Conservation (phyloP, 768 basidiomycete species). For the Xerocomellus intermedius region DNA sequence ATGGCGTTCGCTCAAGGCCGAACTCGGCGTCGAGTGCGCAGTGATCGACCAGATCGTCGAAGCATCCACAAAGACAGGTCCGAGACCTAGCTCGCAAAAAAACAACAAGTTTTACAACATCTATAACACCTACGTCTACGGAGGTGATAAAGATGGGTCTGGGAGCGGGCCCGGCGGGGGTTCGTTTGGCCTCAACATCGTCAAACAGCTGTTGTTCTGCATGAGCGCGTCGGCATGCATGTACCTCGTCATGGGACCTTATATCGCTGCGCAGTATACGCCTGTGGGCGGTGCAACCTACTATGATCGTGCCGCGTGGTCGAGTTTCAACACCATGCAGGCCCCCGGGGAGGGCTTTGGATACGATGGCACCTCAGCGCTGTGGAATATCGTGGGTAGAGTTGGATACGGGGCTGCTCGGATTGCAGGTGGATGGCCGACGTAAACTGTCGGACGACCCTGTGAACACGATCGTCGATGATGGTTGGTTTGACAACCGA, state of each 20-base stretch:
- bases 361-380: conserved; percentile 53
- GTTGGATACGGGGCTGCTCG: conserved; percentile 75
- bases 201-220: conserved; percentile 53
- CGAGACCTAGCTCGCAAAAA: conserved; percentile 35
- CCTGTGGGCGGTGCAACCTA: conserved; percentile 65
- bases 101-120: conserved; percentile 78
- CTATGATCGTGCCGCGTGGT: conserved; percentile 79
- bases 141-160: conserved; percentile 40
- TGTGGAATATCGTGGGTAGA: conserved; percentile 70
- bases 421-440: conserved; percentile 77
- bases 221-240: conserved; percentile 62
- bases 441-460: conserved; percentile 35
- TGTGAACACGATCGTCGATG: conserved; percentile 5
- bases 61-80: conserved; percentile 35
- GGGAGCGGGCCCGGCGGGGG: conserved; percentile 16
- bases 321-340: conserved; percentile 71
- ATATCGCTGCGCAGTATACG: conserved; percentile 54
- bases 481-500: conserved; percentile 1
- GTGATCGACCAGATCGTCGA: conserved; percentile 72
- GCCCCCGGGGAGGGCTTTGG: conserved; percentile 70
- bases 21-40: conserved; percentile 72
- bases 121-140: conserved; percentile 71
- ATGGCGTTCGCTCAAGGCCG: conserved; percentile 77
- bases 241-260: conserved; percentile 59
- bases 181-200: conserved; percentile 35